These are phyloP conservation scores for Euphorbia tirucalli DNA, from an alignment of 345 rosid genomes.

Conservation along the genomic window DNA sequence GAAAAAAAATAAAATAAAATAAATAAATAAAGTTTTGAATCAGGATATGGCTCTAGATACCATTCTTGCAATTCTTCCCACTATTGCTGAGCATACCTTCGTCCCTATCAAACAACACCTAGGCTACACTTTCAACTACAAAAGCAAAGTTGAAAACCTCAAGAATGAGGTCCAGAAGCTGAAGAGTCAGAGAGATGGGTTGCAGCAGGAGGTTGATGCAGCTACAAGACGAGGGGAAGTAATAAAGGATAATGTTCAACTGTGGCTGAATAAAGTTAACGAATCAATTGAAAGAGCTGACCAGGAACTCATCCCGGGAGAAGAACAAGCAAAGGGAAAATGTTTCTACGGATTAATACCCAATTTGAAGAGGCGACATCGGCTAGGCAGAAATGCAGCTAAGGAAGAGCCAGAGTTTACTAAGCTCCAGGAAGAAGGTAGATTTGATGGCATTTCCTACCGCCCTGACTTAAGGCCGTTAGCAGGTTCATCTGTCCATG, in stretches of 20 bases:
- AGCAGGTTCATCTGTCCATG: not conserved
- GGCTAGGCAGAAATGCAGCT: slow-evolving; percentile 1
- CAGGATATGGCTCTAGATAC: not conserved
- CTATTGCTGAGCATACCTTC: not conserved
- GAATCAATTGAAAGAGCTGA: not conserved
- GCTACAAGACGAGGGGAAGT: not conserved
- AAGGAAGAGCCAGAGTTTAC: not conserved
- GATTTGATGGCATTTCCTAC: not conserved
- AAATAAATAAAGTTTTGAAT: no score
- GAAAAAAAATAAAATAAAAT: no score
- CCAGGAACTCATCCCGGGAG: not conserved
- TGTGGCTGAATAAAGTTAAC: not conserved
- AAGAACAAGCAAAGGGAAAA: not conserved
- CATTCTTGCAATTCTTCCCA: not conserved
- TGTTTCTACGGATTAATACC: slow-evolving; percentile 8
- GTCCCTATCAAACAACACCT: not conserved
- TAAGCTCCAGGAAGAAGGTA: not conserved
- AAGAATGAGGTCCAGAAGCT: not conserved
- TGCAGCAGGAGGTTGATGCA: slow-evolving; percentile 1
- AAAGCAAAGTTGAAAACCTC: not conserved
- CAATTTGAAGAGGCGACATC: slow-evolving; percentile 4
- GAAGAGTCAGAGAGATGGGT: not conserved
- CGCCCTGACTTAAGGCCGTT: not conserved
- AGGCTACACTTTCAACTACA: not conserved
- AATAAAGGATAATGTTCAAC: not conserved